Percentiles rank a stretch among this genome's conserved stretches.
phyloP scores from a whole-genome alignment of 495 filamentous ascomycete species.

The Podospora australis region DNA sequence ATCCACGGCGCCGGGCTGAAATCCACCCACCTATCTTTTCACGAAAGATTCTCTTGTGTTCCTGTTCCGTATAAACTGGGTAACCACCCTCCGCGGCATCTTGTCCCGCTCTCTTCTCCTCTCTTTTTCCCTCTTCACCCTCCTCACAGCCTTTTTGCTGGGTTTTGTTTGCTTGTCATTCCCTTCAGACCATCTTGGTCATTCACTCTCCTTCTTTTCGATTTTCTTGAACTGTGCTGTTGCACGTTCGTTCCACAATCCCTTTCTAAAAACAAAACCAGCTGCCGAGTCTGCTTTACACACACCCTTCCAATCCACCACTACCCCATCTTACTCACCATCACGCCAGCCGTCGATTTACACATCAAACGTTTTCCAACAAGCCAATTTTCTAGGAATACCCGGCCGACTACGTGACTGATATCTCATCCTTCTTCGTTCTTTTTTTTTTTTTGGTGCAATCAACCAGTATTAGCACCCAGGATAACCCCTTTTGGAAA shows the following conservation, averaged over 20 bases:
- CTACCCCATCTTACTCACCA: neutral
- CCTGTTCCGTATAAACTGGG: constrained; percentile 1
- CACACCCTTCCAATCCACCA: neutral
- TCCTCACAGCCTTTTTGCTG: neutral
- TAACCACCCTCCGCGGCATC: neutral
- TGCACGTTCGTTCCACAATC: neutral
- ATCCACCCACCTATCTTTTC: neutral
- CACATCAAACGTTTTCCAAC: too few species aligned
- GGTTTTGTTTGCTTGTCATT: neutral
- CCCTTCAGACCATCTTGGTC: neutral
- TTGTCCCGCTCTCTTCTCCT: neutral
- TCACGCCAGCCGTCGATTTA: neutral
- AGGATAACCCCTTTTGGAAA: neutral
- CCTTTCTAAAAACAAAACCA: neutral
- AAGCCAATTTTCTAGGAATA: neutral
- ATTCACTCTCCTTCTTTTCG: neutral
- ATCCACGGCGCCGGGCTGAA: neutral
- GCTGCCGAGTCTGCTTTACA: neutral
- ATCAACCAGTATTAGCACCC: neutral
- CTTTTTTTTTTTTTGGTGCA: constrained; percentile 13
- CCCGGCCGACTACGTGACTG: too few species aligned
- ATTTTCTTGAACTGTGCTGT: neutral
- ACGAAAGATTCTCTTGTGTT: neutral
- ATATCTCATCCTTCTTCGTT: too few species aligned
- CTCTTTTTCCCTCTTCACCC: neutral